Conservation (phyloP, 768 basidiomycete species). For the Naematelia encephala region DNA sequence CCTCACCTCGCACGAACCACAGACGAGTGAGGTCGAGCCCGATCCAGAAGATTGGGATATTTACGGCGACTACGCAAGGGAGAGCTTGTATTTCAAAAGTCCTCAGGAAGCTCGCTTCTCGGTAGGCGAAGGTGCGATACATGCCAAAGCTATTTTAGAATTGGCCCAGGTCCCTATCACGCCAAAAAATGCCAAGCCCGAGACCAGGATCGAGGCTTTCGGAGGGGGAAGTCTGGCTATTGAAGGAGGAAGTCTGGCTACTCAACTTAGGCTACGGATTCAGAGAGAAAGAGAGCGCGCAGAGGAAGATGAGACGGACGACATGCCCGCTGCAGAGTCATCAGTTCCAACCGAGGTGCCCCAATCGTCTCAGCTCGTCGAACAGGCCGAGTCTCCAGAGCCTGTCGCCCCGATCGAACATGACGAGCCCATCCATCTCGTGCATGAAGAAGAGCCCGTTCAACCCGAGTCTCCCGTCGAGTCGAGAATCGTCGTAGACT, state of each 20-base stretch:
- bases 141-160: not conserved
- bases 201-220: not conserved
- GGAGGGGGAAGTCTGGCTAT: constrained; percentile 11
- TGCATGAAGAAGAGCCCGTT: no score
- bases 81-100: constrained; percentile 36
- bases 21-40: not conserved
- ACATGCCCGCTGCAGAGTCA: no score
- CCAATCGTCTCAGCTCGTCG: not conserved
- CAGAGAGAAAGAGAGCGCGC: constrained; percentile 20
- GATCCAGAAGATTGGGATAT: constrained; percentile 39
- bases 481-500: not conserved
- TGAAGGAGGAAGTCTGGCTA: constrained; percentile 15
- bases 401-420: not conserved
- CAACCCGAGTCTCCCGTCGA: not conserved
- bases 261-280: constrained; percentile 20
- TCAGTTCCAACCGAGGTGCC: no score
- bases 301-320: not conserved
- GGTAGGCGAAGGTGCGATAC: not conserved
- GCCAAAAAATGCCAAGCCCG: not conserved
- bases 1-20: not conserved
- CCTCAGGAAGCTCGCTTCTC: not conserved
- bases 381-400: not conserved
- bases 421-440: no score
- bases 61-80: constrained; percentile 42
- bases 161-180: not conserved